Evolutionary conservation across 202 grass and related monocot species (phyloP), one percentile per base, ranked within the genome.

Genomic region (Zizania palustris): DNA sequence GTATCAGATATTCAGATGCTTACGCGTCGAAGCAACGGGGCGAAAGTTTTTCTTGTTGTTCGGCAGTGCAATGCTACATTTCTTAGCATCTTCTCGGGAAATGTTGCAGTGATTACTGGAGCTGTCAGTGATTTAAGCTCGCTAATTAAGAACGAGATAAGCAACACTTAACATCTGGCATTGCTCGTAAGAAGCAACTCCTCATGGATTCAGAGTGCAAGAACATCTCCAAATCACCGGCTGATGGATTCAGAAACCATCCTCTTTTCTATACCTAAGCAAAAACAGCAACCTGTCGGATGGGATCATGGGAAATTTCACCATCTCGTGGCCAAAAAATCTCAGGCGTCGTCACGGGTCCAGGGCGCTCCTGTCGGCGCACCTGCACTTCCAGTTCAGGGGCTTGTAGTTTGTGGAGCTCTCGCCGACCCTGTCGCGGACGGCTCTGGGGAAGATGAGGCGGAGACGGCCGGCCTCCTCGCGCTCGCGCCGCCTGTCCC

Each of bases 381-480:
- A 91, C 41, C 74, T 28, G 85, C 89, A 91, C 75, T 59, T 91
- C 89, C 89, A 91, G 82, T 84, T 91, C 61, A 91, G 60, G 14
- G 89, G 89, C 72, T 91, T 91, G 89, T 91, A 91, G 70, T 91
- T 79, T 43, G 88, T 75, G 77, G 44, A 85, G 58, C 81, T 81
- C 76, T 91, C 85, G 35, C 78, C 69, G 53, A 6, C 59, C 3
- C 69, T 44, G 35, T n/a, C 65, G 41, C 57, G 46, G 39, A 15
- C 42, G 57, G 15, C 37, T 3, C 65, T 45, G 65, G 45, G 69
- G 62, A 55, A 55, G 51, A 60, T 74, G 62, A 43, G 21, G 12
- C 63, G 70, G 65, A 67, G 68, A 13, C 54, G 63, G 20, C 77
- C 43, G 7, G 33, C 7, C 10, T 6, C 21, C 6, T 7, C 41